phyloP scores from a whole-genome alignment of 805 yeast species.

The Saccharomycopsis fodiens region DNA sequence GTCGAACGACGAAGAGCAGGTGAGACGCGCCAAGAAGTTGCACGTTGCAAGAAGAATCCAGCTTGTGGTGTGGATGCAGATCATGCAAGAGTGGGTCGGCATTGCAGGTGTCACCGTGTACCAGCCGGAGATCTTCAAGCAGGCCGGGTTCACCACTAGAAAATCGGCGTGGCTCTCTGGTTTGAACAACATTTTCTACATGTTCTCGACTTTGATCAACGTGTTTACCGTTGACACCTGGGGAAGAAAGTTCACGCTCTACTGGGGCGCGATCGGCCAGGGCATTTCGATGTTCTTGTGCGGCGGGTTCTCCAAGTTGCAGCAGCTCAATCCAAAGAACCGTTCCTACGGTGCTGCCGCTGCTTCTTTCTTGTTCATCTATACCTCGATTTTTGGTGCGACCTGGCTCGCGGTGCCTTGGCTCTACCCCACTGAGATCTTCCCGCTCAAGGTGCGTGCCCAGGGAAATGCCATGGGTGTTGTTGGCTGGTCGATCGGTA shows the following conservation, averaged over 20 bases:
- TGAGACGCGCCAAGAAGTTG: slow-evolving; percentile 39
- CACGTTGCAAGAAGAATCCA: slow-evolving; percentile 45
- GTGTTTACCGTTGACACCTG: slow-evolving; percentile 49
- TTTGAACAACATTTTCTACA: slow-evolving; percentile 51
- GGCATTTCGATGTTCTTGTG: slow-evolving; percentile 41
- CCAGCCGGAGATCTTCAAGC: slow-evolving; percentile 46
- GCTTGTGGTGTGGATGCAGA: slow-evolving; percentile 56
- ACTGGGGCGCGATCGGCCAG: slow-evolving; percentile 43
- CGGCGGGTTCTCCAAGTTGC: slow-evolving; percentile 37
- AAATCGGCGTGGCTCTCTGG: slow-evolving; percentile 56
- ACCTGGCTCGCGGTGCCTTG: slow-evolving; percentile 50
- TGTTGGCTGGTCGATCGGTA: slow-evolving; percentile 55
- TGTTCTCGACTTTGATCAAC: slow-evolving; percentile 45
- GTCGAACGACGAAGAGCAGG: slow-evolving; percentile 37
- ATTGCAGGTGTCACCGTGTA: slow-evolving; percentile 64
- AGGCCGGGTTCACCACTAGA: slow-evolving; percentile 41
- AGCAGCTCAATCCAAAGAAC: slow-evolving; percentile 24
- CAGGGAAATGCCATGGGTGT: slow-evolving; percentile 55
- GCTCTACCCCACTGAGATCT: slow-evolving; percentile 57
- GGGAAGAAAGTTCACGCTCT: slow-evolving; percentile 58
- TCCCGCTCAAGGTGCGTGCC: slow-evolving; percentile 50
- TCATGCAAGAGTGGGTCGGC: slow-evolving; percentile 63
- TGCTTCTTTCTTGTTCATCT: slow-evolving; percentile 45
- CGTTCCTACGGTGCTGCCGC: slow-evolving; percentile 59
- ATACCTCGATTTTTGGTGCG: slow-evolving; percentile 40